Percentiles rank a stretch among this genome's conserved stretches.
These are phyloP conservation scores for Coniferiporia weirii DNA, from an alignment of 1,284 basidiomycete species.

Conservation along the genomic window DNA sequence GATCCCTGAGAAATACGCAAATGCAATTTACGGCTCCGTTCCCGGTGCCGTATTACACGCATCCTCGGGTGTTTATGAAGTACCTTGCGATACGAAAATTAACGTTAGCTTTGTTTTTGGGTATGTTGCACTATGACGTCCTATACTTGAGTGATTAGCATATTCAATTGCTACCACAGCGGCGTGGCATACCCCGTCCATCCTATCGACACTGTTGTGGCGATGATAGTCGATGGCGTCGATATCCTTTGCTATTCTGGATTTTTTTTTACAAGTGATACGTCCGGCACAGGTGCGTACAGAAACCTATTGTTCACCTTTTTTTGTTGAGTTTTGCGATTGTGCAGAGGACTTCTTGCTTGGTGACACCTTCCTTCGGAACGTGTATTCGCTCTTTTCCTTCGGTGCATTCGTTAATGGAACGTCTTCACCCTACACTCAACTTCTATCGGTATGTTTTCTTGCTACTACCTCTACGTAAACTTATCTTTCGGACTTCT, in stretches of 20 bases:
- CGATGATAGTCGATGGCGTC: conserved; percentile 7
- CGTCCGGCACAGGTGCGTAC: neutral
- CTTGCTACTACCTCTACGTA: neutral
- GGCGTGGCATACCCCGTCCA: conserved; percentile 17
- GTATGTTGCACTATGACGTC: neutral
- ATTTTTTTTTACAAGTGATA: conserved; percentile 5
- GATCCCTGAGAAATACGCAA: conserved; percentile 15
- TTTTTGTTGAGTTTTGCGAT: neutral
- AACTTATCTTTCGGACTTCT: neutral
- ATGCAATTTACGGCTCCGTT: conserved; percentile 18
- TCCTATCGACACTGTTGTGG: conserved; percentile 18
- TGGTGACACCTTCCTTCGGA: conserved; percentile 19
- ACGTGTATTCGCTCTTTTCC: conserved; percentile 15
- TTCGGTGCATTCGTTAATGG: conserved; percentile 14
- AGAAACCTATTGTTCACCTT: neutral
- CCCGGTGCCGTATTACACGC: conserved; percentile 15
- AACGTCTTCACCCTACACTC: conserved; percentile 12
- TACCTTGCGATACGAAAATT: conserved; percentile 17
- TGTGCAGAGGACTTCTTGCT: conserved; percentile 17
- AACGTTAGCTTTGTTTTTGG: conserved; percentile 17
- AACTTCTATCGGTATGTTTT: conserved; percentile 15
- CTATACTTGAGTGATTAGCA: neutral
- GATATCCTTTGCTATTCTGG: conserved; percentile 15
- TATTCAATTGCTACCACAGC: neutral
- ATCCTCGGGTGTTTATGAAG: conserved; percentile 16